A percentile compares a stretch with the other conserved stretches of the same genome.
Evolutionary conservation across 345 rosid species (phyloP).

Genomic region (Citrus hindsii): DNA sequence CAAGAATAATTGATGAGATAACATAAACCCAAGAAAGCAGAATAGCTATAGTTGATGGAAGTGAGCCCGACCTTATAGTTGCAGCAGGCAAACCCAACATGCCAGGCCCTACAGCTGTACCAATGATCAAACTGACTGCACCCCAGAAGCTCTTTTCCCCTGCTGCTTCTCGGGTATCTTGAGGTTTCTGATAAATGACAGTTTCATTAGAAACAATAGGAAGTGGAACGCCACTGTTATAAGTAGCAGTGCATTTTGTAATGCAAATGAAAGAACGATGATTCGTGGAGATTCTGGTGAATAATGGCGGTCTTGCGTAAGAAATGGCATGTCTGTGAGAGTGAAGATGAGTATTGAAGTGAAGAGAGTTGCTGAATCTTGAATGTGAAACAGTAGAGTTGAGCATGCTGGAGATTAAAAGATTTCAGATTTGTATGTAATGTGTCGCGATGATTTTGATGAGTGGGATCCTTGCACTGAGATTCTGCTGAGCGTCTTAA

Average conservation of each 20-base stretch:
- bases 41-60: slow-evolving; percentile 62
- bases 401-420: slow-evolving; percentile 5
- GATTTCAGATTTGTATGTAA: too few relatives aligned
- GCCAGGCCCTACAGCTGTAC: slow-evolving; percentile 95
- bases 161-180: slow-evolving; percentile 10
- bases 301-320: not conserved
- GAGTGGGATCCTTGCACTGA: not conserved
- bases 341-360: not conserved
- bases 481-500: not conserved
- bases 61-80: slow-evolving; percentile 71
- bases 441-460: not conserved
- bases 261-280: slow-evolving; percentile 1
- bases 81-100: slow-evolving; percentile 88
- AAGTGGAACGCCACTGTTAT: slow-evolving; percentile 4
- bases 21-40: slow-evolving; percentile 84
- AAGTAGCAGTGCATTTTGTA: slow-evolving; percentile 23
- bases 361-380: slow-evolving; percentile 4
- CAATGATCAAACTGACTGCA: slow-evolving; percentile 82
- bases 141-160: slow-evolving; percentile 79
- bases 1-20: slow-evolving; percentile 75
- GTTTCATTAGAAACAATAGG: slow-evolving; percentile 15
- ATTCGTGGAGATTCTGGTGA: not conserved
- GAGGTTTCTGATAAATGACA: slow-evolving; percentile 6
- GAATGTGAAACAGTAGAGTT: not conserved
- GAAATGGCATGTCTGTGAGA: not conserved